phyloP scores from a whole-genome alignment of 148 eudicot species.

The Vaccinium vitisidaea region DNA sequence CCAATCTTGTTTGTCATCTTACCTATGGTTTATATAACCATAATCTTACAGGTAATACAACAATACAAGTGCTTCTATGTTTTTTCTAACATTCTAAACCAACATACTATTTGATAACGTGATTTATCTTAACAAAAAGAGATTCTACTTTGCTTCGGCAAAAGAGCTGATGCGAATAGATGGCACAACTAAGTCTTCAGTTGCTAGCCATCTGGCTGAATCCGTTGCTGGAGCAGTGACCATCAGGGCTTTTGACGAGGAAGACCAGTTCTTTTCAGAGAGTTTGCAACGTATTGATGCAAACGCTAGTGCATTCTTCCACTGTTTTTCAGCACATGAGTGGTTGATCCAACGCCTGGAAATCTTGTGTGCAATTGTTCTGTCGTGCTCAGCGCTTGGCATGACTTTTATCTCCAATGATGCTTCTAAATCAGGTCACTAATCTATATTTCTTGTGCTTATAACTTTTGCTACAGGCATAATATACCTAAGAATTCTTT shows the following conservation, averaged over 20 bases:
- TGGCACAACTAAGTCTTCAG: conserved; percentile 58
- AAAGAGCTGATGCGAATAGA: conserved; percentile 63
- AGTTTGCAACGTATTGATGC: conserved; percentile 39
- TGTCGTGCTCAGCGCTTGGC: conserved; percentile 46
- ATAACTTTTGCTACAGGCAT: not conserved
- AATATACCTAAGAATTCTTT: not conserved
- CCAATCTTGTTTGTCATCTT: conserved; percentile 45
- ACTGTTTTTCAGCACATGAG: conserved; percentile 50
- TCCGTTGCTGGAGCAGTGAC: conserved; percentile 53
- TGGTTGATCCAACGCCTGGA: conserved; percentile 66
- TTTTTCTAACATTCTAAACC: not conserved
- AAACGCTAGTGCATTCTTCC: conserved; percentile 48
- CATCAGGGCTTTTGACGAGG: conserved; percentile 61
- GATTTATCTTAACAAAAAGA: conserved; percentile 26
- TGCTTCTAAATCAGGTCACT: conserved; percentile 37
- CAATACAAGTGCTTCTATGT: not conserved
- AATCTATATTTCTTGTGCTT: not conserved
- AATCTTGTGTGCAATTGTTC: conserved; percentile 43
- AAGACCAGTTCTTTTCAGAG: conserved; percentile 42
- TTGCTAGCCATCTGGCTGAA: conserved; percentile 57
- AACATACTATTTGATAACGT: too few species aligned
- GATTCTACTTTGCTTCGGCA: conserved; percentile 50
- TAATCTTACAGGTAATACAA: conserved; percentile 46
- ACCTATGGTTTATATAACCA: conserved; percentile 44
- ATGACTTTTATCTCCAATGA: conserved; percentile 39